Percentiles rank a stretch among this genome's conserved stretches.
phyloP scores from a whole-genome alignment of 1,139 yeast species.

The Zhuliangozyma parablackwelliae region DNA sequence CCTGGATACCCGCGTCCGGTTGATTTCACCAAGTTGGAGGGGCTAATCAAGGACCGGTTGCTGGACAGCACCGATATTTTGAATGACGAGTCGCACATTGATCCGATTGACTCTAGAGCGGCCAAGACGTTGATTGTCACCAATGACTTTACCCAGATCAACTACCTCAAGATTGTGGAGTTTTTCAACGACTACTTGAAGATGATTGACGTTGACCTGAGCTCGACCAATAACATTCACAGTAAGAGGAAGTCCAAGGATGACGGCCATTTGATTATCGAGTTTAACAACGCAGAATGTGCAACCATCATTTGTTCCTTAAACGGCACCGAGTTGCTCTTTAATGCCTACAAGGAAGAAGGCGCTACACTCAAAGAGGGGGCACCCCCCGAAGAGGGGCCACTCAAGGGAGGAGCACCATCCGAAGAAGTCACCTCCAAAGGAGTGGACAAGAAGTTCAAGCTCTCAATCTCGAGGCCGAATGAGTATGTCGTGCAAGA shows the following conservation, averaged over 20 bases:
- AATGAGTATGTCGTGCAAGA: conserved; percentile 53
- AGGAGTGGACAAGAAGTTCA: conserved; percentile 3
- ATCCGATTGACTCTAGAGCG: conserved; percentile 48
- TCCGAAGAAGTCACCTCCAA: background rate
- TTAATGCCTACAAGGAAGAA: conserved; percentile 24
- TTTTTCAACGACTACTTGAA: conserved; percentile 39
- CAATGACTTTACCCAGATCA: conserved; percentile 40
- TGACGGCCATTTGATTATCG: conserved; percentile 41
- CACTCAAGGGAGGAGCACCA: background rate
- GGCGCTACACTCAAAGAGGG: conserved; percentile 7
- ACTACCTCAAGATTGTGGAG: conserved; percentile 38
- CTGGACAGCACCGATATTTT: conserved; percentile 38
- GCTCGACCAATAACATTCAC: conserved; percentile 26
- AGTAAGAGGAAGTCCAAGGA: conserved; percentile 32
- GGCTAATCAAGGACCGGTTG: conserved; percentile 36
- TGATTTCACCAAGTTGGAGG: conserved; percentile 53
- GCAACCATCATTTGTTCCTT: conserved; percentile 59
- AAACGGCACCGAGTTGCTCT: conserved; percentile 31
- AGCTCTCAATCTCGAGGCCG: conserved; percentile 43
- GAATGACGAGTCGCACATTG: conserved; percentile 40
- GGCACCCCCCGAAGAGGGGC: background rate
- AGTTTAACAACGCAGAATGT: conserved; percentile 48
- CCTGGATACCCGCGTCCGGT: conserved; percentile 66
- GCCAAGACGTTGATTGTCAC: conserved; percentile 48
- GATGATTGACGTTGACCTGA: conserved; percentile 30